Conservation (phyloP, 371 early-diverging fungal species). For the Mortierella sp. region DNA sequence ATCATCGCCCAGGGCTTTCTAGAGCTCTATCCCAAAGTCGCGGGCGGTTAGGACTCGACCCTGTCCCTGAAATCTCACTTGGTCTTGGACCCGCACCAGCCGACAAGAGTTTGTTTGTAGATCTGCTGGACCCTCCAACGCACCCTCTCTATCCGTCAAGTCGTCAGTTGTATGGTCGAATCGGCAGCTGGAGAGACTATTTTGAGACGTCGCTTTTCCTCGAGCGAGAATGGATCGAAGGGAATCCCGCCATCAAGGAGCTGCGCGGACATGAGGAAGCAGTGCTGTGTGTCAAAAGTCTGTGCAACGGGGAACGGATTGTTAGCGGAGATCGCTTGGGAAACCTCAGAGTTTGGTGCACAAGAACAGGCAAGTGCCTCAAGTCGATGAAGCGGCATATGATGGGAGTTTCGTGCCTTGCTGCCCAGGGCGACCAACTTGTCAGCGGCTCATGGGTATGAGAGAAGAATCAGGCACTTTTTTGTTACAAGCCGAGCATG, state of each 20-base stretch:
- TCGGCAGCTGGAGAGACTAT: slow-evolving; percentile 39
- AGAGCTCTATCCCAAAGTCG: slow-evolving; percentile 29
- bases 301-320: slow-evolving; percentile 21
- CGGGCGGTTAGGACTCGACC: slow-evolving; percentile 1
- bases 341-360: slow-evolving; percentile 32
- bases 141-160: slow-evolving; percentile 1
- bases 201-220: slow-evolving; percentile 31
- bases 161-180: slow-evolving; percentile 1
- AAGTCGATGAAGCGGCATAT: slow-evolving; percentile 21
- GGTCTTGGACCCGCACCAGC: background rate
- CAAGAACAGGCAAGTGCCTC: slow-evolving; percentile 29
- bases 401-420: slow-evolving; percentile 47
- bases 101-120: background rate
- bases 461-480: background rate
- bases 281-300: slow-evolving; percentile 32
- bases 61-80: background rate
- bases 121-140: background rate
- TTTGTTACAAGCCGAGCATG: background rate
- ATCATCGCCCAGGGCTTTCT: slow-evolving; percentile 22
- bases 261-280: slow-evolving; percentile 36
- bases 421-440: slow-evolving; percentile 31
- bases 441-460: slow-evolving; percentile 53
- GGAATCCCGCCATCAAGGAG: slow-evolving; percentile 30
- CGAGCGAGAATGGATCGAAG: slow-evolving; percentile 42
- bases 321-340: slow-evolving; percentile 46